These are phyloP conservation scores for Geosmithia putterillii DNA, from an alignment of 2,329 filamentous ascomycete species.

Conservation along the genomic window DNA sequence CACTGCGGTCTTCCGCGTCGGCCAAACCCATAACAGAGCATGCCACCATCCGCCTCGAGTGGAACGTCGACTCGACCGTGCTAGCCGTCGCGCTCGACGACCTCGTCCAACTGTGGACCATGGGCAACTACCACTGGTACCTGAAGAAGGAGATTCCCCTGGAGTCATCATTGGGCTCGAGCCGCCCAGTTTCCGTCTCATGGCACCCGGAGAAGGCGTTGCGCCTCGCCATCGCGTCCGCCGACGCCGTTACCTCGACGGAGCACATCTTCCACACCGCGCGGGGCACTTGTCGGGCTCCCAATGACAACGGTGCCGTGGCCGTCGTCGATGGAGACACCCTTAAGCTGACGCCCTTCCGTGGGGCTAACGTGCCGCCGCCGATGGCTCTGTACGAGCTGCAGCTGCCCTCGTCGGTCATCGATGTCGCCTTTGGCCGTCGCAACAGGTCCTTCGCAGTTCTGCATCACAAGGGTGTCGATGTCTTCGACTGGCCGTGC, in stretches of 20 bases:
- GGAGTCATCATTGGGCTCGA: no score
- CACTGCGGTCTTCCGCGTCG: conserved; percentile 55
- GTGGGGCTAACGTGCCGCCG: conserved; percentile 75
- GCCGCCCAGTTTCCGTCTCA: conserved; percentile 16
- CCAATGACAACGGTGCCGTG: conserved; percentile 66
- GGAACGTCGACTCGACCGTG: conserved; percentile 89
- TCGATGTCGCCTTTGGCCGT: conserved; percentile 64
- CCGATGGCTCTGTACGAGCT: conserved; percentile 83
- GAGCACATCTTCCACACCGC: conserved; percentile 58
- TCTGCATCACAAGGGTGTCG: conserved; percentile 53
- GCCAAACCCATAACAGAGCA: conserved; percentile 30
- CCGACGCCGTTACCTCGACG: conserved; percentile 38
- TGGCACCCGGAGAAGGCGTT: conserved; percentile 88
- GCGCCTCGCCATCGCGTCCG: conserved; percentile 45
- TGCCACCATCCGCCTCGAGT: conserved; percentile 55
- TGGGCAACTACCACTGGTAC: conserved; percentile 97
- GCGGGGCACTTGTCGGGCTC: conserved; percentile 57
- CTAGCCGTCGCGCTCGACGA: conserved; percentile 68
- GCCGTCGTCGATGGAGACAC: conserved; percentile 72
- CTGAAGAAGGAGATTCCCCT: conserved; percentile 75
- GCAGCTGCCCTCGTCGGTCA: conserved; percentile 43
- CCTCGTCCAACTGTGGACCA: conserved; percentile 87
- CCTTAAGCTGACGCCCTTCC: conserved; percentile 76
- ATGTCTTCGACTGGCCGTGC: conserved; percentile 58
- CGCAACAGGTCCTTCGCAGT: conserved; percentile 57